Percentiles rank a stretch among this genome's conserved stretches.
phyloP scores from a whole-genome alignment of 2,329 filamentous ascomycete species.

The Colletotrichum lupini region DNA sequence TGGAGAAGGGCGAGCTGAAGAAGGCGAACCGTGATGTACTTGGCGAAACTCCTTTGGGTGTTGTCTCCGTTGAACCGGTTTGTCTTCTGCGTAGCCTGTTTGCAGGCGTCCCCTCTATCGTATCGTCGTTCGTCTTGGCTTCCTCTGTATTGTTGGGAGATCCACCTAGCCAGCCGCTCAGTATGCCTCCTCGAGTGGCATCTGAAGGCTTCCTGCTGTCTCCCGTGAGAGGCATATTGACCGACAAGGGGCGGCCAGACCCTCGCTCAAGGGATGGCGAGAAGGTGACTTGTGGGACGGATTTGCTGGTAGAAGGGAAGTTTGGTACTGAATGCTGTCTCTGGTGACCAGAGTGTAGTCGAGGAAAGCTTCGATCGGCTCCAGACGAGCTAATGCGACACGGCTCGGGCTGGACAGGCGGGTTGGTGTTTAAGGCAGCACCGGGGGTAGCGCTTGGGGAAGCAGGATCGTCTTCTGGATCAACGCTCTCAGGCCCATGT shows the following conservation, averaged over 20 bases:
- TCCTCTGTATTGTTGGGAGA: conserved; percentile 39
- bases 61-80: conserved; percentile 38
- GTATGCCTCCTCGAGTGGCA: conserved; percentile 41
- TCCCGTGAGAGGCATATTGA: conserved; percentile 56
- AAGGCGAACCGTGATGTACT: conserved; percentile 57
- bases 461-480: conserved; percentile 15
- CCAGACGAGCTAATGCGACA: conserved; percentile 19
- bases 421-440: conserved; percentile 22
- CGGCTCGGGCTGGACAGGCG: conserved; percentile 29
- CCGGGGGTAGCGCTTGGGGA: conserved; percentile 27
- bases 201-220: conserved; percentile 47
- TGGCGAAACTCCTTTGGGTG: conserved; percentile 47
- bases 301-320: conserved; percentile 43
- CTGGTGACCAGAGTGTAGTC: conserved; percentile 39
- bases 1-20: conserved; percentile 56
- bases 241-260: conserved; percentile 38
- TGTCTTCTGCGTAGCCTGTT: conserved; percentile 40
- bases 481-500: conserved; percentile 25
- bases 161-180: conserved; percentile 47
- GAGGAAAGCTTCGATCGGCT: conserved; percentile 20
- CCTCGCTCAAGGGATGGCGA: conserved; percentile 42
- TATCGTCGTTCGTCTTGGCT: conserved; percentile 26
- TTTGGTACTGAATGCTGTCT: conserved; percentile 51
- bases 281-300: conserved; percentile 22
- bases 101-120: conserved; percentile 47